Percentiles rank a stretch among this genome's conserved stretches.
These are phyloP conservation scores for Spergularia marina DNA, from an alignment of 148 eudicot genomes.

Conservation along the genomic window DNA sequence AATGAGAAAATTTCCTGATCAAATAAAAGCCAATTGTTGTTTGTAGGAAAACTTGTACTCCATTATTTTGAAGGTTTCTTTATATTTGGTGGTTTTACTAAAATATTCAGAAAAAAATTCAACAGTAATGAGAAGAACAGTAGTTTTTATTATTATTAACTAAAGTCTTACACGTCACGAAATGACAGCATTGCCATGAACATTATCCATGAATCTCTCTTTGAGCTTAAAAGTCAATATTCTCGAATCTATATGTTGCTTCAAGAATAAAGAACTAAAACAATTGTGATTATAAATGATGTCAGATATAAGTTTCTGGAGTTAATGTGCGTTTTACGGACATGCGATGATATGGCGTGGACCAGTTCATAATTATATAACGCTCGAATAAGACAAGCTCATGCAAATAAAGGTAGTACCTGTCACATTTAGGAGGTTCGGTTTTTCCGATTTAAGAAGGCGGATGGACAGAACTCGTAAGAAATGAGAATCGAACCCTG, in stretches of 20 bases:
- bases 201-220: conserved; percentile 6
- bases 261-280: background rate
- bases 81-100: background rate
- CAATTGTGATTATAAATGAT: background rate
- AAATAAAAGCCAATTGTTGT: conserved; percentile 20
- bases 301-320: background rate
- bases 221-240: conserved; percentile 4
- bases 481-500: no score
- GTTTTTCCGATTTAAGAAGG: no score
- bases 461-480: no score
- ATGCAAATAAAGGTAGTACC: background rate
- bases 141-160: conserved; percentile 4
- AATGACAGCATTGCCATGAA: conserved; percentile 21
- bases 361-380: no score
- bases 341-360: no score
- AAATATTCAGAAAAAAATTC: conserved; percentile 7
- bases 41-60: conserved; percentile 1
- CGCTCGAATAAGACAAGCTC: background rate
- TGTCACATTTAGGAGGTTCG: no score
- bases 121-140: background rate
- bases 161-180: conserved; percentile 38
- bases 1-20: conserved; percentile 24
- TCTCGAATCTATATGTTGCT: conserved; percentile 5
- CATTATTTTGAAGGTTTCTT: conserved; percentile 2
- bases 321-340: background rate